These are phyloP conservation scores for Breynia disticha DNA, from an alignment of 441 rosid species.

Conservation along the genomic window DNA sequence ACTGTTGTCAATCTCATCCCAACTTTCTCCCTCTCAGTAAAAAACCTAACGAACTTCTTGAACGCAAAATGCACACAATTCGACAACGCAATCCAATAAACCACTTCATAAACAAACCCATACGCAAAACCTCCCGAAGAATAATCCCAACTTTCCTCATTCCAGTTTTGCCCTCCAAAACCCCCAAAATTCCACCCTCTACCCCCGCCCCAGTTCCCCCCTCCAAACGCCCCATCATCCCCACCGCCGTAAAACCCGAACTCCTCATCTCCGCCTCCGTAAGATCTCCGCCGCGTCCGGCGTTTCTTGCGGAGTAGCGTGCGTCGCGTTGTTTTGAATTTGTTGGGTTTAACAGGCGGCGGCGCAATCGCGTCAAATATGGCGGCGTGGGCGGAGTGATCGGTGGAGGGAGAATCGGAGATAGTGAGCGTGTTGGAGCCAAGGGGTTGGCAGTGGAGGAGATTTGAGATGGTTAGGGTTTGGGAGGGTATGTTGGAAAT, in stretches of 20 bases:
- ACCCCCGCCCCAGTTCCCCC: constrained; percentile 41
- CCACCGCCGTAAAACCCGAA: constrained; percentile 33
- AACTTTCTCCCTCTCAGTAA: constrained; percentile 46
- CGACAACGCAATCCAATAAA: constrained; percentile 79
- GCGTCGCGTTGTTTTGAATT: constrained; percentile 33
- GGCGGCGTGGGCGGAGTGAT: constrained; percentile 26
- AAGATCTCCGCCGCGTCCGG: constrained; percentile 40
- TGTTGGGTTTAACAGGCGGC: constrained; percentile 39
- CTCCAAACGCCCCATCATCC: constrained; percentile 43
- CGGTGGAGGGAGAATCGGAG: constrained; percentile 20
- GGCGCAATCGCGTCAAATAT: constrained; percentile 44
- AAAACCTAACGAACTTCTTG: constrained; percentile 47
- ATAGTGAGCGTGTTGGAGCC: constrained; percentile 10
- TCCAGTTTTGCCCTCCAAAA: constrained; percentile 38
- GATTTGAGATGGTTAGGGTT: constrained; percentile 41
- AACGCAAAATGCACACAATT: constrained; percentile 78
- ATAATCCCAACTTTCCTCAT: no score
- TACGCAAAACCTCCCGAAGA: constrained; percentile 52
- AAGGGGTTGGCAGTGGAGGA: constrained; percentile 26
- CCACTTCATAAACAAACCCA: constrained; percentile 73
- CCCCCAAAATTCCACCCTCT: constrained; percentile 55
- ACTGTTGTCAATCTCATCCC: constrained; percentile 35
- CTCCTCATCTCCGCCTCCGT: constrained; percentile 36
- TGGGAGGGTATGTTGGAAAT: constrained; percentile 41
- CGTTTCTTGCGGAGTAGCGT: constrained; percentile 41